Percentiles rank a stretch among this genome's conserved stretches.
These are phyloP conservation scores for Posidonia australis DNA, from an alignment of 106 monocot species.

Conservation along the genomic window DNA sequence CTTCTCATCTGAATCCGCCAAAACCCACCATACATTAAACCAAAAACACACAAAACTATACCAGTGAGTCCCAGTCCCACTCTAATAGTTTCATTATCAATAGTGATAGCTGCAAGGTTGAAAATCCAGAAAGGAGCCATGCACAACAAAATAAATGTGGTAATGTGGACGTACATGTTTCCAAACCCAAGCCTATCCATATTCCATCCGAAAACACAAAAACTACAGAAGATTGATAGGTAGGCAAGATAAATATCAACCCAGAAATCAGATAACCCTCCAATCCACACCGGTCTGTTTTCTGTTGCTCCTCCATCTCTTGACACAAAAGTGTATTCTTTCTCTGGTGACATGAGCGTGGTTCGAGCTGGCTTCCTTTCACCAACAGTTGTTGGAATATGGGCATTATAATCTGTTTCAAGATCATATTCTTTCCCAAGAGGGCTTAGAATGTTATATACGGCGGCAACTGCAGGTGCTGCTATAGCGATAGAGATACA, in stretches of 20 bases:
- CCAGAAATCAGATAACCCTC: slow-evolving; percentile 40
- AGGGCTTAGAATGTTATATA: slow-evolving; percentile 70
- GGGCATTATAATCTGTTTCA: slow-evolving; percentile 26
- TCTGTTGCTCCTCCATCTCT: slow-evolving; percentile 20
- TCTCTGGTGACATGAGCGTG: slow-evolving; percentile 28
- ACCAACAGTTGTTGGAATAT: neutral
- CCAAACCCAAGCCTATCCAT: slow-evolving; percentile 47
- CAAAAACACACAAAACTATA: slow-evolving; percentile 34
- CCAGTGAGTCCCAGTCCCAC: slow-evolving; percentile 32
- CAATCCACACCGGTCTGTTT: slow-evolving; percentile 32
- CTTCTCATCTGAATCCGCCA: slow-evolving; percentile 51
- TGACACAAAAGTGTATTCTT: slow-evolving; percentile 47
- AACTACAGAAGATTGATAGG: slow-evolving; percentile 39
- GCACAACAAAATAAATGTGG: slow-evolving; percentile 35
- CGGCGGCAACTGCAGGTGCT: slow-evolving; percentile 48
- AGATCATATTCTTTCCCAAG: slow-evolving; percentile 60
- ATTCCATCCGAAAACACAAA: slow-evolving; percentile 48
- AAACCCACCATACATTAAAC: slow-evolving; percentile 41
- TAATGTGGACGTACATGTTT: slow-evolving; percentile 52
- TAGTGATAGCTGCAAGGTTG: slow-evolving; percentile 40
- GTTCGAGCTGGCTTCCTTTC: too few species aligned
- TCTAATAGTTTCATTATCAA: slow-evolving; percentile 28
- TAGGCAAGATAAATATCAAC: slow-evolving; percentile 34
- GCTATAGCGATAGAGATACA: slow-evolving; percentile 55
- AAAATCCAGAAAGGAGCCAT: slow-evolving; percentile 46